Conservation (phyloP, 805 yeast genomes). For the Tetrapisispora namnaoensis region DNA sequence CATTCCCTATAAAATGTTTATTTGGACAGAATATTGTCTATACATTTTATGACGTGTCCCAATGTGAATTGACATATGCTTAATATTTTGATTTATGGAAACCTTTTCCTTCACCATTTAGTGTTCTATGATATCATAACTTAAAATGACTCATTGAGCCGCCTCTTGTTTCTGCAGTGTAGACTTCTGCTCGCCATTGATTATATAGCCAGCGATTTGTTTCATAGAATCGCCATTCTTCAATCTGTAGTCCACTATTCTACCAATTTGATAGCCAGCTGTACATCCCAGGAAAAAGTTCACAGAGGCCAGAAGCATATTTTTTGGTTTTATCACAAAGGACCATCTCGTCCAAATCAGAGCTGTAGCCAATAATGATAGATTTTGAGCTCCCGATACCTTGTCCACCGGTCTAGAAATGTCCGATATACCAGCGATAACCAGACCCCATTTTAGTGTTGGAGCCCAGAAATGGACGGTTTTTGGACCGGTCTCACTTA, state of each 20-base stretch:
- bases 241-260: slow-evolving; percentile 62
- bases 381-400: slow-evolving; percentile 63
- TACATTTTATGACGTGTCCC: background rate
- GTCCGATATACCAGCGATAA: slow-evolving; percentile 85
- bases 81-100: background rate
- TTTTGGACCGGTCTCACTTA: slow-evolving; percentile 88
- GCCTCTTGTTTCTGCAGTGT: background rate
- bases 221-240: slow-evolving; percentile 51
- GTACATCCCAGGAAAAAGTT: slow-evolving; percentile 89
- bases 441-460: slow-evolving; percentile 81
- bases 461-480: slow-evolving; percentile 96
- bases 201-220: slow-evolving; percentile 48
- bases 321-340: slow-evolving; percentile 82
- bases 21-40: background rate
- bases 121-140: too few relatives aligned
- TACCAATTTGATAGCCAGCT: slow-evolving; percentile 72
- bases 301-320: slow-evolving; percentile 80
- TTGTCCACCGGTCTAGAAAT: slow-evolving; percentile 86
- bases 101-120: too few relatives aligned
- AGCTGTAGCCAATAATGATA: slow-evolving; percentile 83
- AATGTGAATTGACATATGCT: background rate
- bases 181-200: slow-evolving; percentile 34
- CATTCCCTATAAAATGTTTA: background rate
- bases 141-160: background rate
- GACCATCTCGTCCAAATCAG: slow-evolving; percentile 99